These are phyloP conservation scores for Suillus ampliporus DNA, from an alignment of 768 basidiomycete genomes.

Conservation along the genomic window DNA sequence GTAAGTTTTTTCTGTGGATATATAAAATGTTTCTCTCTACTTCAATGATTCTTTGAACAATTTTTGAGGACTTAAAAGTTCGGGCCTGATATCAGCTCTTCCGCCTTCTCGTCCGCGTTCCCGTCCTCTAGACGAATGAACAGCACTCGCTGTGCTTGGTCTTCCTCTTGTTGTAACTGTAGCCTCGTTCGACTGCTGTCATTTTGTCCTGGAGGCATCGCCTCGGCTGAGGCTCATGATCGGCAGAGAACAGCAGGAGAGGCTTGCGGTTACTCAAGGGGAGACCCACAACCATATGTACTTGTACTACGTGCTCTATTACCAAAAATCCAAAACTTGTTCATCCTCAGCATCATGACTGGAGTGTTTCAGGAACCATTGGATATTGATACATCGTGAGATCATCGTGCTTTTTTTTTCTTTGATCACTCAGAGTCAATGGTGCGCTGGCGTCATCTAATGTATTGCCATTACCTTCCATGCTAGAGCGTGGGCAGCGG, in stretches of 20 bases:
- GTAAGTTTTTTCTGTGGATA: not conserved
- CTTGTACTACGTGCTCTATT: not conserved
- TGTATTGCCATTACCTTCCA: too few species aligned
- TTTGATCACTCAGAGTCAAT: too few species aligned
- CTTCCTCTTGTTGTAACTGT: constrained; percentile 36
- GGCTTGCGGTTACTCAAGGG: constrained; percentile 34
- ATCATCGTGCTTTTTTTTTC: too few species aligned
- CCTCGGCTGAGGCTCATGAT: constrained; percentile 78
- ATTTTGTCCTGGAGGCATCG: constrained; percentile 65
- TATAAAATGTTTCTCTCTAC: not conserved
- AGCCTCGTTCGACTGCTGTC: constrained; percentile 50
- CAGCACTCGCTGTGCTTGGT: constrained; percentile 42
- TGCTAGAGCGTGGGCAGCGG: too few species aligned
- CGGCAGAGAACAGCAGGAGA: constrained; percentile 42
- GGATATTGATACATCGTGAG: not conserved
- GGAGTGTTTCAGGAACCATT: not conserved
- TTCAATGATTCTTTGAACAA: constrained; percentile 57
- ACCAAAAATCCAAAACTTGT: not conserved
- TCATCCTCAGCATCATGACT: not conserved
- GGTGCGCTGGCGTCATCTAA: too few species aligned
- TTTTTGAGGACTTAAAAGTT: constrained; percentile 88
- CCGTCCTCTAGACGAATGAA: constrained; percentile 78
- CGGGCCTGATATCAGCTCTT: constrained; percentile 81
- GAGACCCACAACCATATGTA: constrained; percentile 26
- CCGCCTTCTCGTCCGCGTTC: constrained; percentile 95